Conservation (phyloP, 1,284 basidiomycete species). For the Fomes fomentarius region DNA sequence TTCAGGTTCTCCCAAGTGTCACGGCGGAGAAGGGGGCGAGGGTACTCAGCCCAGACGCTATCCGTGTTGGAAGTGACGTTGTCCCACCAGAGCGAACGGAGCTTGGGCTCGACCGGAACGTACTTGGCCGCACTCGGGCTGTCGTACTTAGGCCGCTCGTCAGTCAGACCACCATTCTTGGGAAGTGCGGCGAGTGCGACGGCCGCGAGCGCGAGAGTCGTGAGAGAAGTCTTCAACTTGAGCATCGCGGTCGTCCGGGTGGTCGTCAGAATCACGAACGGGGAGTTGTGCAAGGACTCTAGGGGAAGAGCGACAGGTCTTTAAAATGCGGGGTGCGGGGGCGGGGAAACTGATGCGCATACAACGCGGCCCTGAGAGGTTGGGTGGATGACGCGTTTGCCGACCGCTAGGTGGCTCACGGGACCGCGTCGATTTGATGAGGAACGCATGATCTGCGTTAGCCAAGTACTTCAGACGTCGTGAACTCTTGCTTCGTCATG, state of each 20-base stretch:
- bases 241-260: background rate
- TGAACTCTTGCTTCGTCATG: no score
- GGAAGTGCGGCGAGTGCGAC: background rate
- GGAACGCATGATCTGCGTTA: no score
- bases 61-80: background rate
- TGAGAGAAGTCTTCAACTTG: background rate
- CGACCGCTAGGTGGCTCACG: background rate
- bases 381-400: background rate
- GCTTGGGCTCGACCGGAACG: background rate
- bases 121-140: background rate
- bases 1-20: background rate
- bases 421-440: no score
- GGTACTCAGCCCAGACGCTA: background rate
- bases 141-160: background rate
- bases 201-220: background rate
- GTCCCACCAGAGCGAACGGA: background rate
- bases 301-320: background rate
- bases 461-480: no score
- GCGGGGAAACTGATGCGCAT: background rate
- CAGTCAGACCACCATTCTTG: background rate
- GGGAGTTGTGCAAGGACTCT: background rate
- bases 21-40: background rate
- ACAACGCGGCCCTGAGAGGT: background rate
- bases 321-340: background rate
- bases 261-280: background rate